Percentiles rank a stretch among this genome's conserved stretches.
These are phyloP conservation scores for Trichoderma orchidacearum DNA, from an alignment of 495 filamentous ascomycete species.

Conservation along the genomic window DNA sequence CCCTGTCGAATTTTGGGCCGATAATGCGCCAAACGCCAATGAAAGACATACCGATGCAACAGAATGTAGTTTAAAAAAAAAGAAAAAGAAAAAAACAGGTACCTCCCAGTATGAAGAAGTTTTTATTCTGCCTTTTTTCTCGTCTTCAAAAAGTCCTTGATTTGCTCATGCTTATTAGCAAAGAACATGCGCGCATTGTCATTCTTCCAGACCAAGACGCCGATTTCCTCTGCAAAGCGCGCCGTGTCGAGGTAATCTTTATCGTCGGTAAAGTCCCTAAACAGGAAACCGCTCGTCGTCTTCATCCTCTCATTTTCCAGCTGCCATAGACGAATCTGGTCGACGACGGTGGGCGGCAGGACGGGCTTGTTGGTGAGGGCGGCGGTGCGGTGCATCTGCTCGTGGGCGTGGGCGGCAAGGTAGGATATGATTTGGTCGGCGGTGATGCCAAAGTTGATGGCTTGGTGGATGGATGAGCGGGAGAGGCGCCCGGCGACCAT, in stretches of 20 bases:
- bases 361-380: constrained; percentile 44
- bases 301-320: constrained; percentile 89
- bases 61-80: not conserved
- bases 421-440: constrained; percentile 87
- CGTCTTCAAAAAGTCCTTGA: constrained; percentile 63
- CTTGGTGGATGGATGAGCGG: constrained; percentile 68
- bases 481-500: constrained; percentile 84
- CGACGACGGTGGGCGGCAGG: constrained; percentile 86
- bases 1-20: too few species aligned
- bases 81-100: too few species aligned
- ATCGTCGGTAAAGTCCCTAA: constrained; percentile 68
- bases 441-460: constrained; percentile 84
- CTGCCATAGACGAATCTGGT: constrained; percentile 96
- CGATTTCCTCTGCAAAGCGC: constrained; percentile 78
- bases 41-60: too few species aligned
- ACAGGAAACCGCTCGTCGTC: constrained; percentile 66
- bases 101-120: not conserved
- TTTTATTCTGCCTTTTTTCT: constrained; percentile 30
- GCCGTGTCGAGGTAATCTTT: constrained; percentile 65
- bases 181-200: constrained; percentile 73
- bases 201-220: constrained; percentile 80
- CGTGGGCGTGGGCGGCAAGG: constrained; percentile 78
- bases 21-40: too few species aligned
- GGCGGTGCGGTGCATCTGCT: constrained; percentile 65
- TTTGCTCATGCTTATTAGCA: constrained; percentile 72